Evolutionary conservation across 2,329 filamentous ascomycete species (phyloP), one percentile per base, ranked within the genome.

Genomic region (Daldinia eschscholtzii): DNA sequence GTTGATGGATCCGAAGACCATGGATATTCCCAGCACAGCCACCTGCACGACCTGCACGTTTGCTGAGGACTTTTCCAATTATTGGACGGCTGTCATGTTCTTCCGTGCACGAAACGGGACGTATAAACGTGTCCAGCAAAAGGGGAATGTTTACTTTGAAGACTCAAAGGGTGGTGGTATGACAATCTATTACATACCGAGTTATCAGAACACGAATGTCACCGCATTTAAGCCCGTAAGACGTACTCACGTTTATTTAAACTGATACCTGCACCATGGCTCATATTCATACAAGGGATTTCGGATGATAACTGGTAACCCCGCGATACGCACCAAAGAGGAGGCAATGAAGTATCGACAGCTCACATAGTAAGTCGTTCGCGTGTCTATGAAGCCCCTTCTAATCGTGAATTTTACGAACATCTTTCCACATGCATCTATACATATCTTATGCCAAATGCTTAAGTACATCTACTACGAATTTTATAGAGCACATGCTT

Each of bases 21-120:
- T 75, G 4, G 78, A 80, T 50, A 74, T 79, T 35, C 75, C 76
- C 15, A 66, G 72, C 37, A 13, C 67, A 6, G 76, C 81, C 3
- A 80, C 77, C 10, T 83, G 82, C 76, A 83, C 82, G 1, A 82
- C 76, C 1, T 83, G 81, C 72, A 79, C 79, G n/a, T 81, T 82
- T 55, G 77, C 76, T n/a, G 79, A 83, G 30, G 81, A 83, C 66
- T 77, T 80, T 64, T 80, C 76, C 65, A 82, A 83, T 72, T 82
- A 82, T 76, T 82, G 80, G 80, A 82, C 80, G 0, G 80, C 80
- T 9, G 80, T 80, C 44, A 52, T 83, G 57, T 82, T 80, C 75
- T 82, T 81, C 73, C 74, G 76, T 15, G 80, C 80, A 10, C 76
- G 78, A 20, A 81, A 81, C 62, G 79, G 79, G 33, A 83, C 73